phyloP scores from a whole-genome alignment of 805 yeast genomes.

The Barnettozyma sp. region DNA sequence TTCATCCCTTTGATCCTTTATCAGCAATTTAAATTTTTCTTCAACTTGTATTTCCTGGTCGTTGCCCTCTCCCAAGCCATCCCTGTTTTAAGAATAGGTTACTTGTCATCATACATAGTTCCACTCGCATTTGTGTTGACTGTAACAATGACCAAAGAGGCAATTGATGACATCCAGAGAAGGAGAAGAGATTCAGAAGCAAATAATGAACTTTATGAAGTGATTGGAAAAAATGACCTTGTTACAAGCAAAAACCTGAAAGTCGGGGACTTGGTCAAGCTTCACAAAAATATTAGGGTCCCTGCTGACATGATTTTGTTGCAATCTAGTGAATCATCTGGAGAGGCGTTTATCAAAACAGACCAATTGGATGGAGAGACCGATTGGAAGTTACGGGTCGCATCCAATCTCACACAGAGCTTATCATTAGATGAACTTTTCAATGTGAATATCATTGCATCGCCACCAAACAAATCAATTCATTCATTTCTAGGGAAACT shows the following conservation, averaged over 20 bases:
- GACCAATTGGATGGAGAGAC: constrained; percentile 99
- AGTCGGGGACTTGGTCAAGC: constrained; percentile 79
- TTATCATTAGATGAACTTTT: constrained; percentile 44
- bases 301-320: constrained; percentile 91
- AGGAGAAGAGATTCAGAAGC: constrained; percentile 86
- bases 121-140: constrained; percentile 89
- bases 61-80: constrained; percentile 93
- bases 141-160: constrained; percentile 94
- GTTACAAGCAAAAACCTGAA: constrained; percentile 56
- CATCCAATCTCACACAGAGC: constrained; percentile 65
- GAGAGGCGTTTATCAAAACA: constrained; percentile 90
- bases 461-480: constrained; percentile 80
- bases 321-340: constrained; percentile 73
- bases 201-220: constrained; percentile 76
- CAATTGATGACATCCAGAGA: constrained; percentile 86
- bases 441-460: constrained; percentile 54
- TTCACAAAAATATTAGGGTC: constrained; percentile 76
- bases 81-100: constrained; percentile 88
- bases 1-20: constrained; percentile 84
- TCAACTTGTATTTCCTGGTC: constrained; percentile 82
- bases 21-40: constrained; percentile 96
- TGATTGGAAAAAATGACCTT: constrained; percentile 39
- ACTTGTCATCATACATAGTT: constrained; percentile 84
- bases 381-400: constrained; percentile 92
- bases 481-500: constrained; percentile 76